Base-by-base conservation (phyloP, 169 alveolate species). In the Plasmodium malariae region DNA sequence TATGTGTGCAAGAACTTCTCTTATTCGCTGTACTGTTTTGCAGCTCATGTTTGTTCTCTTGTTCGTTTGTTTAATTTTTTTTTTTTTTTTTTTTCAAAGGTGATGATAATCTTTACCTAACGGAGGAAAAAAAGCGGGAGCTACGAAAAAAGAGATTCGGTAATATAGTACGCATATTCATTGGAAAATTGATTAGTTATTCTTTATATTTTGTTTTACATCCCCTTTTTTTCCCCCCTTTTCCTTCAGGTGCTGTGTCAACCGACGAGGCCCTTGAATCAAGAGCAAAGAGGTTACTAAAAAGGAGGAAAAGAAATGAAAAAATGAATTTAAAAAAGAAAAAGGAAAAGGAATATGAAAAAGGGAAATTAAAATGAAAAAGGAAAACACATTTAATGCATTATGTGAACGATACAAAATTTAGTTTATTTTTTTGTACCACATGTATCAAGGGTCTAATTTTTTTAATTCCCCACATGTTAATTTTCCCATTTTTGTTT, bases 101-200 rank as follows among this genome's bases (percentile, higher is more conserved):
- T 9, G 80, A 80, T 14, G 51, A 80, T 19, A 51, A 80, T 48
- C 37, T 37, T 51, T 65, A 80, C 43, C 36, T 80, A 40, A 48
- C 85, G n/a, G 90, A 80, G 62, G 90, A 80, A 57, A 80, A 80
- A 51, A 80, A 80, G 60, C 45, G 83, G 37, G 90, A 80, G 26
- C 28, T 80, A 21, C 54, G 90, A 67, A 65, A 37, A 67, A 80
- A 80, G 26, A 19, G 90, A 80, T 80, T 80, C 30, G 90, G 90
- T 78, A 74, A 78, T 60, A 60, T 55, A 1, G 28, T 43, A 0
- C 40, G 28, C 1, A 19, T 0, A 68, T 74, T 43, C 32, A 45
- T 30, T 40, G 17, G 5, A 37, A 49, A 26, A 11, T 7, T 7
- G 1, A n/a, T 26, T 57, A 14, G 11, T 32, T 19, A 57, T 37